Base-by-base conservation (phyloP, 2,329 filamentous ascomycete genomes). In the Biscogniauxia marginata region DNA sequence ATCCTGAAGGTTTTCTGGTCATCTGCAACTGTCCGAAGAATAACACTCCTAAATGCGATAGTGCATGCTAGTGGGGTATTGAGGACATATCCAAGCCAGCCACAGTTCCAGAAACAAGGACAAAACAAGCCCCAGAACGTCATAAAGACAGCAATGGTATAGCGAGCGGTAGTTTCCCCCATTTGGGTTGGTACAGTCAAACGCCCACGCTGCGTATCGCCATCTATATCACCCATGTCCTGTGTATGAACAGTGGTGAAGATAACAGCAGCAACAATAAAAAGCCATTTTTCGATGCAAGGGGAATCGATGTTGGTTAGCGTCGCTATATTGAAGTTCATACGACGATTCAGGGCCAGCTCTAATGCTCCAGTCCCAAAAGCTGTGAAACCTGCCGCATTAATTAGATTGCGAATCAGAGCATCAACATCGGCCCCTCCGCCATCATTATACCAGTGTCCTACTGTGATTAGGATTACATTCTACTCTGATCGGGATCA, bases 391-490 rank as follows among this genome's bases (percentile, higher is more conserved):
- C 58, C 55, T 2, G 49, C 6, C 18, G 58, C 49, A 45, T 60
- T 60, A 23, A 60, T 53, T 1, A 24, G 6, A 30, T 57, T 60
- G 4, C 58, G 55, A 13, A 48, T 21, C 7, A 57, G n/a, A 13
- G 44, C 13, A 22, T 49, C 20, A 4, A 3, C 52, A 53, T 73
- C 70, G 11, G 64, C 64, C 1, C 67, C 66, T 4, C 62, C 61
- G 7, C 63, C 50, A 54, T 73, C 63, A 52, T 74, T 73, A 58
- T 73, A 74, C 46, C 54, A 56, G 6, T 49, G 61, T 9, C 61
- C 63, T n/a, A 71, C 52, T 16, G 58, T 62, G n/a, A 69, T 58
- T 11, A 67, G n/a, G n/a, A n/a, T n/a, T n/a, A n/a, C n/a, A n/a
- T n/a, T n/a, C n/a, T n/a, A n/a, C n/a, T n/a, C n/a, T n/a, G n/a